Evolutionary conservation across 805 yeast genomes (phyloP).

Genomic region (Barnettozyma populi): DNA sequence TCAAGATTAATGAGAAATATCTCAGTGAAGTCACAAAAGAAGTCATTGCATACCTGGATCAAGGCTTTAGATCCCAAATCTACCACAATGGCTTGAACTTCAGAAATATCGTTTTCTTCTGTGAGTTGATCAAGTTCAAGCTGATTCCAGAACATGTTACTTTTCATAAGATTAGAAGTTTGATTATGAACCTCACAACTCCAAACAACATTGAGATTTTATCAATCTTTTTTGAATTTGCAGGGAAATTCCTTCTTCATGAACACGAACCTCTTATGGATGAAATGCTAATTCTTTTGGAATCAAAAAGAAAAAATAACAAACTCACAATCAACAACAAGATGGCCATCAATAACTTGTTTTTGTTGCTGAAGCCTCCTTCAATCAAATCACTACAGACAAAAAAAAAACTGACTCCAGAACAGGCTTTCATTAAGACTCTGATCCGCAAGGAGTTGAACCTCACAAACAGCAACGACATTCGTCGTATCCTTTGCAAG

Average conservation of each 20-base stretch:
- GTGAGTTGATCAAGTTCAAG: constrained; percentile 73
- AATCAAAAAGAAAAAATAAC: constrained; percentile 42
- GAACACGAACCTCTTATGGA: constrained; percentile 56
- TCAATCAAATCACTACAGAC: constrained; percentile 30
- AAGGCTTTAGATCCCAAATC: constrained; percentile 55
- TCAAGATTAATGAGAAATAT: constrained; percentile 49
- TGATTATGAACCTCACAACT: constrained; percentile 46
- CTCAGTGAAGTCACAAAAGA: constrained; percentile 49
- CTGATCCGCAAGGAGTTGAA: constrained; percentile 49
- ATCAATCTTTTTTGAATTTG: constrained; percentile 62
- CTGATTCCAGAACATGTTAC: constrained; percentile 64
- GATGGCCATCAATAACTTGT: constrained; percentile 51
- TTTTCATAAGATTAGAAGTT: constrained; percentile 64
- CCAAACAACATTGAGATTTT: constrained; percentile 65
- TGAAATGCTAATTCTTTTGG: constrained; percentile 55
- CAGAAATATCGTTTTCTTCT: constrained; percentile 54
- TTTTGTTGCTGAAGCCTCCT: constrained; percentile 54
- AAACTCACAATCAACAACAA: constrained; percentile 49
- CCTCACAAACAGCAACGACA: constrained; percentile 27
- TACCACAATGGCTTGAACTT: constrained; percentile 47
- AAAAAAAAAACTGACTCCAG: constrained; percentile 31
- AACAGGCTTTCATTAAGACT: constrained; percentile 43
- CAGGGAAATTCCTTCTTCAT: constrained; percentile 61
- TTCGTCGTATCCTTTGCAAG: constrained; percentile 35
- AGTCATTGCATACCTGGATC: constrained; percentile 49